phyloP scores from a whole-genome alignment of 768 basidiomycete genomes.

The Pulveroboletus sp. region DNA sequence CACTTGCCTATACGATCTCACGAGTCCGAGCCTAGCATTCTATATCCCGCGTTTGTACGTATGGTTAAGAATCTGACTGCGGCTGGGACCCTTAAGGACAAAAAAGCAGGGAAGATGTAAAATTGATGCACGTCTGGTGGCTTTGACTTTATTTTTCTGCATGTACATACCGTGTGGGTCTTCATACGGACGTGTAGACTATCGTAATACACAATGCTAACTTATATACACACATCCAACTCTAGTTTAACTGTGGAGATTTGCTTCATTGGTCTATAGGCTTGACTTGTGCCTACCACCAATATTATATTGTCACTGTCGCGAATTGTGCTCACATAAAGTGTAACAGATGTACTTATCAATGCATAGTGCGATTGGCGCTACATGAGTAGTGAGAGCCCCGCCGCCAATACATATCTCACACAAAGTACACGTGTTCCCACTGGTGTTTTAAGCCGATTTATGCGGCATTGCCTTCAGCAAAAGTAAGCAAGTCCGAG shows the following conservation, averaged over 20 bases:
- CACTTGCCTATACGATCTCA: slow-evolving; percentile 12
- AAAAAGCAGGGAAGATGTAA: background rate
- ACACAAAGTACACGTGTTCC: slow-evolving; percentile 3
- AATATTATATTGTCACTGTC: no score
- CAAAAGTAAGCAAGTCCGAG: slow-evolving; percentile 87
- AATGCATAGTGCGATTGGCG: background rate
- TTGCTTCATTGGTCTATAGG: background rate
- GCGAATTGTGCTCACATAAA: background rate
- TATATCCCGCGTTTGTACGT: slow-evolving; percentile 19
- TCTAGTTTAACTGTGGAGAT: no score
- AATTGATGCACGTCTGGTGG: background rate
- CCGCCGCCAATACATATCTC: background rate
- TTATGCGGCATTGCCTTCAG: slow-evolving; percentile 68
- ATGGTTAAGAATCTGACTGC: slow-evolving; percentile 22
- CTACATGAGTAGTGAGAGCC: background rate
- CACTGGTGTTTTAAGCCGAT: slow-evolving; percentile 2
- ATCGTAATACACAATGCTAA: no score
- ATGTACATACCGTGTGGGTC: background rate
- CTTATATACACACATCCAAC: background rate
- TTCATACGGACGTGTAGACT: background rate
- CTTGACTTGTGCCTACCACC: background rate
- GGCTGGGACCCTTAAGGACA: slow-evolving; percentile 12
- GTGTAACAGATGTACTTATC: background rate
- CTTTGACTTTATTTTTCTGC: background rate
- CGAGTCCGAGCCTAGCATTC: slow-evolving; percentile 14